Percentiles rank a stretch among this genome's conserved stretches.
Conservation (phyloP, 805 yeast genomes). For the Candida hungchunana region DNA sequence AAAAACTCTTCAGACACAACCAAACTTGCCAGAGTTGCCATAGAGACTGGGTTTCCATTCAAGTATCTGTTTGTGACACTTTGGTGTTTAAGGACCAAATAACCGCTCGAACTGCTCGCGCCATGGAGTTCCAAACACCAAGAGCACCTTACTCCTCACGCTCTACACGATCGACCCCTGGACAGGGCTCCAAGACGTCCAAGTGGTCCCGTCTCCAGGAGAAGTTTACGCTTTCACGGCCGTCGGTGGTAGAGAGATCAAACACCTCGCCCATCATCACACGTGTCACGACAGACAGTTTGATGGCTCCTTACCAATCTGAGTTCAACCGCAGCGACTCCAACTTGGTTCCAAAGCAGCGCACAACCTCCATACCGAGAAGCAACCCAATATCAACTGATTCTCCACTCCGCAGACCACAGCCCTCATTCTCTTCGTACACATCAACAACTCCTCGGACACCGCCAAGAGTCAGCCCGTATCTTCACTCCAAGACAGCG, state of each 20-base stretch:
- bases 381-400: constrained; percentile 2
- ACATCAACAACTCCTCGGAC: constrained; percentile 3
- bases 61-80: background rate
- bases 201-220: constrained; percentile 25
- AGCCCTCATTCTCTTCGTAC: background rate
- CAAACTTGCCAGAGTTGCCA: too few species aligned
- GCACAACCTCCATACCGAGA: constrained; percentile 23
- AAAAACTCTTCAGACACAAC: too few species aligned
- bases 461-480: constrained; percentile 21
- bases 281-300: constrained; percentile 1
- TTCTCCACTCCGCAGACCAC: constrained; percentile 8
- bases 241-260: constrained; percentile 1
- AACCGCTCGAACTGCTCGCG: constrained; percentile 1
- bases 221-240: constrained; percentile 13
- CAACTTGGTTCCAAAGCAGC: constrained; percentile 3
- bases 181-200: constrained; percentile 8
- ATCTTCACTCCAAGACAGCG: constrained; percentile 11
- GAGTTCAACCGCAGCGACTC: constrained; percentile 4
- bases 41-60: background rate
- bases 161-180: constrained; percentile 3
- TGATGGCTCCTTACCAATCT: too few species aligned
- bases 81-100: too few species aligned
- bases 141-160: background rate
- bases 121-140: constrained; percentile 7
- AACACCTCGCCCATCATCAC: constrained; percentile 3